Conservation (phyloP, 441 rosid genomes). For the Eruca vesicaria region DNA sequence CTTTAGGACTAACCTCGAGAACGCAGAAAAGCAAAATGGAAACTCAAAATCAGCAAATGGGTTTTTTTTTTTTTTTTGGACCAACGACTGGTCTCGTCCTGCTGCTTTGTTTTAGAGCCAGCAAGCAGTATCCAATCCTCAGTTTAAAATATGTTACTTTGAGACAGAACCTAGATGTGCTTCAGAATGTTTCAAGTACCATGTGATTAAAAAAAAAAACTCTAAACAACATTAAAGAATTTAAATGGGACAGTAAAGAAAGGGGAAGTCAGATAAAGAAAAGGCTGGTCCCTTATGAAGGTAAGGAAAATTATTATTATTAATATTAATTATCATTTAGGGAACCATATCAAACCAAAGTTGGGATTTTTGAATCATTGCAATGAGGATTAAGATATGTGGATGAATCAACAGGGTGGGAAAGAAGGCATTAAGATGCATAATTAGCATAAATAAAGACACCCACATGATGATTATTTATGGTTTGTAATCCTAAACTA, state of each 20-base stretch:
- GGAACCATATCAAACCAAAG: background rate
- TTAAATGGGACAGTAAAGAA: conserved; percentile 23
- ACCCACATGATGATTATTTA: background rate
- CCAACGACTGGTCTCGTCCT: conserved; percentile 35
- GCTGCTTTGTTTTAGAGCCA: conserved; percentile 25
- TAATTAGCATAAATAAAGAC: conserved; percentile 13
- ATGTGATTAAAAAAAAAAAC: conserved; percentile 7
- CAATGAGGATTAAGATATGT: conserved; percentile 18
- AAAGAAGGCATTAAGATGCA: too few relatives aligned
- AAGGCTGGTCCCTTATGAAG: conserved; percentile 19
- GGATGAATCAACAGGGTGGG: conserved; percentile 6
- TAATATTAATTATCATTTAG: background rate
- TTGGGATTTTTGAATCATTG: conserved; percentile 26
- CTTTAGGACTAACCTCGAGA: conserved; percentile 42
- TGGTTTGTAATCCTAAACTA: background rate
- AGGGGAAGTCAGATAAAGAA: conserved; percentile 31
- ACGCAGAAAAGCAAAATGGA: conserved; percentile 23
- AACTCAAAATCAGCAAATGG: conserved; percentile 34
- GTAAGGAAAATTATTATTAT: background rate
- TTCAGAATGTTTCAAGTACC: conserved; percentile 32
- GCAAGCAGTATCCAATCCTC: conserved; percentile 25
- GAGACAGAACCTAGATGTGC: conserved; percentile 35
- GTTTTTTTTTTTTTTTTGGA: conserved; percentile 33
- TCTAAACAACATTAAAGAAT: background rate
- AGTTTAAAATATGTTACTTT: conserved; percentile 31